These are phyloP conservation scores for Fusarium pseudoanthophilum DNA, from an alignment of 2,329 filamentous ascomycete genomes.

Conservation along the genomic window DNA sequence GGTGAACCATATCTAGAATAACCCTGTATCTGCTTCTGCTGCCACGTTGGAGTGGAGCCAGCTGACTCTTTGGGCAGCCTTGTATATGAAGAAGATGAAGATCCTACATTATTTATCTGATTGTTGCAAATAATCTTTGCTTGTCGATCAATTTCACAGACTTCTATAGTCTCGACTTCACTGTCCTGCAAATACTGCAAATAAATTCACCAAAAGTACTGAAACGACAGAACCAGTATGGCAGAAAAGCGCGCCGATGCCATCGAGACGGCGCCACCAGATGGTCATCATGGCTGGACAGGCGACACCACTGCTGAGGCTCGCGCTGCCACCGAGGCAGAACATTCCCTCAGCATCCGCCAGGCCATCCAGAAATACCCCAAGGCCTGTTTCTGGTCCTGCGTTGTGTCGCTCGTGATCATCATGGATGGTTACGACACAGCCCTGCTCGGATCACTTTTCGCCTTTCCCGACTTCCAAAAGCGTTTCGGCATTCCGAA, in stretches of 20 bases:
- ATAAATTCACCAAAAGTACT: too few species aligned
- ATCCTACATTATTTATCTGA: neutral
- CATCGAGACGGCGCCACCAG: neutral
- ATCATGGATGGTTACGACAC: slow-evolving; percentile 53
- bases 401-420: slow-evolving; percentile 46
- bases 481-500: neutral
- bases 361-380: neutral
- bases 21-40: neutral
- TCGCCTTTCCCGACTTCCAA: slow-evolving; percentile 39
- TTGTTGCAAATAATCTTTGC: neutral
- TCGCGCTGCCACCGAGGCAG: neutral
- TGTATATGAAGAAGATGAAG: neutral
- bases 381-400: slow-evolving; percentile 46
- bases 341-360: neutral
- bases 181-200: too few species aligned
- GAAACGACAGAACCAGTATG: neutral
- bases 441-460: slow-evolving; percentile 45
- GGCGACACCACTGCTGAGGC: neutral
- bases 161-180: neutral
- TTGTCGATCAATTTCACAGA: neutral
- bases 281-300: neutral
- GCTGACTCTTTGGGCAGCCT: neutral
- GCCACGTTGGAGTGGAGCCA: neutral
- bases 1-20: neutral
- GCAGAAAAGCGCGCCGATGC: neutral